Conservation (phyloP, 1,139 yeast species). For the Pneumocystis murina region DNA sequence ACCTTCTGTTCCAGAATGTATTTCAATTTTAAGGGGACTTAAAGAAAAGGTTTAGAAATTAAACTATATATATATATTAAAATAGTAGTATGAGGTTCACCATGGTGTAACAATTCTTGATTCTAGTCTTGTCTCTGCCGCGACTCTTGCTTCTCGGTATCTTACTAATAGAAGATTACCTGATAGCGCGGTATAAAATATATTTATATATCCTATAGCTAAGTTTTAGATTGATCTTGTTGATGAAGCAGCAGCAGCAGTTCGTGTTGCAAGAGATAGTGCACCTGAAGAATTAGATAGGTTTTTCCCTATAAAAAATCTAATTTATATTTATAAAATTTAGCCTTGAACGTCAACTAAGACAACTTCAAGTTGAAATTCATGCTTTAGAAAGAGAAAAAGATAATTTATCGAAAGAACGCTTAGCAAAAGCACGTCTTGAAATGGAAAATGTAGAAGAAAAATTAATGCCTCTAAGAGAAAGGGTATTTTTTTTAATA, state of each 20-base stretch:
- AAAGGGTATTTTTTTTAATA: slow-evolving; percentile 22
- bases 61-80: not conserved
- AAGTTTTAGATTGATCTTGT: slow-evolving; percentile 53
- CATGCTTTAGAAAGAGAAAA: slow-evolving; percentile 88
- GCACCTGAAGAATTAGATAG: slow-evolving; percentile 93
- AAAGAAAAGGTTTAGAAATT: slow-evolving; percentile 39
- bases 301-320: slow-evolving; percentile 14
- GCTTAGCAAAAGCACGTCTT: slow-evolving; percentile 63
- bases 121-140: slow-evolving; percentile 87
- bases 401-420: slow-evolving; percentile 46
- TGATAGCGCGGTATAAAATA: slow-evolving; percentile 52
- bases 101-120: slow-evolving; percentile 96
- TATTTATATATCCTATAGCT: not conserved
- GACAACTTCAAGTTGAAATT: slow-evolving; percentile 83
- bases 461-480: slow-evolving; percentile 69
- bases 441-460: slow-evolving; percentile 75
- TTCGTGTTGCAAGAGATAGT: slow-evolving; percentile 95
- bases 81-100: slow-evolving; percentile 66
- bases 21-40: slow-evolving; percentile 89
- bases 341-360: slow-evolving; percentile 67
- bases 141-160: slow-evolving; percentile 87
- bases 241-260: slow-evolving; percentile 94
- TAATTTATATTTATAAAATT: not conserved
- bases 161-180: slow-evolving; percentile 92
- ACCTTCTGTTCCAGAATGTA: slow-evolving; percentile 81